phyloP scores from a whole-genome alignment of 371 early-diverging fungal genomes.

The Syncephalastrum monosporum region DNA sequence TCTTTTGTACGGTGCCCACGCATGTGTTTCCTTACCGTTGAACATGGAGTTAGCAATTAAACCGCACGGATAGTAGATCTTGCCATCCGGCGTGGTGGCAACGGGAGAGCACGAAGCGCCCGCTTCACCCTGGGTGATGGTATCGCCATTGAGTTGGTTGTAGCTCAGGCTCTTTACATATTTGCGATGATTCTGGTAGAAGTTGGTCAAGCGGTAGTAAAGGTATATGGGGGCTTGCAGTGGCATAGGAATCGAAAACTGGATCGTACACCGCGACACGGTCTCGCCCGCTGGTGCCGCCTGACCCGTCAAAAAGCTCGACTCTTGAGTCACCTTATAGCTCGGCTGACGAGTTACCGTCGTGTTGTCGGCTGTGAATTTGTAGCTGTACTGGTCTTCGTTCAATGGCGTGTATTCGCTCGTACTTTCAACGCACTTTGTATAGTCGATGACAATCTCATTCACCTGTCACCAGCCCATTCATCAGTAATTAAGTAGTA shows the following conservation, averaged over 20 bases:
- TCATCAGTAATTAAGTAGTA: background rate
- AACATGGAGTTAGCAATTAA: slow-evolving; percentile 92
- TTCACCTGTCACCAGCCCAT: slow-evolving; percentile 42
- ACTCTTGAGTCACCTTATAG: slow-evolving; percentile 22
- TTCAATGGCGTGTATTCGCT: slow-evolving; percentile 6
- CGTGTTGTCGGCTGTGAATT: slow-evolving; percentile 41
- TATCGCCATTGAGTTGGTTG: slow-evolving; percentile 75
- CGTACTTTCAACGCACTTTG: slow-evolving; percentile 58
- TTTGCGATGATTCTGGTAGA: slow-evolving; percentile 92
- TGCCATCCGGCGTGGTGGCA: slow-evolving; percentile 25
- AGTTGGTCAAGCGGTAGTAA: slow-evolving; percentile 88
- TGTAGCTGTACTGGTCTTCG: slow-evolving; percentile 33
- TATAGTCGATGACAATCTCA: slow-evolving; percentile 84
- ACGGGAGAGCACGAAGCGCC: slow-evolving; percentile 36
- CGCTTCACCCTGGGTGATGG: slow-evolving; percentile 27
- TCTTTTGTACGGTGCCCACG: background rate
- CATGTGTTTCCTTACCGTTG: slow-evolving; percentile 59
- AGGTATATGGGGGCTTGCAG: slow-evolving; percentile 72
- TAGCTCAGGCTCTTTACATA: slow-evolving; percentile 84
- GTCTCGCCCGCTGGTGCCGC: slow-evolving; percentile 24
- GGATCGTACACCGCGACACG: slow-evolving; percentile 60
- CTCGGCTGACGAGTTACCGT: slow-evolving; percentile 40
- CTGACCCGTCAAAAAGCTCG: slow-evolving; percentile 20
- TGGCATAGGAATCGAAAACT: slow-evolving; percentile 58
- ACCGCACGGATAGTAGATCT: slow-evolving; percentile 89